A percentile compares a stretch with the other conserved stretches of the same genome.
These are phyloP conservation scores for Curvularia hawaiiensis DNA, from an alignment of 2,329 filamentous ascomycete genomes.

Conservation along the genomic window DNA sequence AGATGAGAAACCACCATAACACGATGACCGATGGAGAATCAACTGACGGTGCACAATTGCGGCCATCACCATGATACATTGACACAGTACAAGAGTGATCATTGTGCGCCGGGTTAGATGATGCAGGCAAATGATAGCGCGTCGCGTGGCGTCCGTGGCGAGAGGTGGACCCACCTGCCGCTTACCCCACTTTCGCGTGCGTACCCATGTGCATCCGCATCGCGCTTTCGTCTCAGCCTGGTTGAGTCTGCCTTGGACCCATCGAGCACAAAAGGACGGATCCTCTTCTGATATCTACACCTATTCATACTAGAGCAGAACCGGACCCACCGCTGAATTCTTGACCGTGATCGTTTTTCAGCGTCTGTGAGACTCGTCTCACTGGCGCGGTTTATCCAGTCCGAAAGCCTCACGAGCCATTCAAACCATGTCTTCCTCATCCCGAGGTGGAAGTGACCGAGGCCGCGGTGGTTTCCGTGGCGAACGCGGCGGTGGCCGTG, in stretches of 20 bases:
- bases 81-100: not conserved
- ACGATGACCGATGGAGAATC: not conserved
- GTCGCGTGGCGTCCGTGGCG: not conserved
- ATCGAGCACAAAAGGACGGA: not conserved
- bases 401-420: constrained; percentile 13
- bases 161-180: not conserved
- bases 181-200: constrained; percentile 9
- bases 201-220: not conserved
- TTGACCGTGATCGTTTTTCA: not conserved
- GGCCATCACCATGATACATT: not conserved
- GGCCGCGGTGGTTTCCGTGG: constrained; percentile 6
- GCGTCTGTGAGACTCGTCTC: not conserved
- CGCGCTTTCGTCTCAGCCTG: constrained; percentile 1
- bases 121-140: not conserved
- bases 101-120: not conserved
- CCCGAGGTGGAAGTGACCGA: constrained; percentile 12
- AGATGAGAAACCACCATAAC: not conserved
- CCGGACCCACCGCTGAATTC: not conserved
- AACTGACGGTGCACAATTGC: not conserved
- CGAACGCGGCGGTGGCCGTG: constrained; percentile 2
- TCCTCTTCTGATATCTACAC: not conserved
- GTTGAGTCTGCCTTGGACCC: not conserved
- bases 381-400: not conserved
- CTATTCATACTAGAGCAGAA: not conserved
- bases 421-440: constrained; percentile 10